Evolutionary conservation across 2,329 filamentous ascomycete species (phyloP).

Genomic region (Chrysoporthe cubensis): DNA sequence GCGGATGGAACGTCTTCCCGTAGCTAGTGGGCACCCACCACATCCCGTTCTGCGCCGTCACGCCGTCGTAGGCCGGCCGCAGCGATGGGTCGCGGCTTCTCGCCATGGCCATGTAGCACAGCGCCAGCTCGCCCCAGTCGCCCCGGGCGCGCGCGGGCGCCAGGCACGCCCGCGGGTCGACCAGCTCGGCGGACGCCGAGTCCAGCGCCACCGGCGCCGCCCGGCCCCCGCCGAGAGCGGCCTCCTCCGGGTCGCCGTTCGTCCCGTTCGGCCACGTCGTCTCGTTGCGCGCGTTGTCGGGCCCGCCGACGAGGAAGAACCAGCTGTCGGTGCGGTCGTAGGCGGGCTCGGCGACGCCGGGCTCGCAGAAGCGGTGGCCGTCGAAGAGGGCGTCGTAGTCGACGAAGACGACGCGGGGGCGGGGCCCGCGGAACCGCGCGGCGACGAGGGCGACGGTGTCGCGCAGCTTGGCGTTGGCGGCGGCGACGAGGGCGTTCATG

Average conservation of each 20-base stretch:
- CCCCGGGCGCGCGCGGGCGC: conserved; percentile 39
- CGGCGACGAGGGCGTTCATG: conserved; percentile 50
- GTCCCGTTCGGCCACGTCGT: conserved; percentile 30
- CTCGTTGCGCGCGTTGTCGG: conserved; percentile 42
- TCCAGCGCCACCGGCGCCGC: conserved; percentile 27
- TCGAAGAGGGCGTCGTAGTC: conserved; percentile 50
- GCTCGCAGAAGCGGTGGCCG: conserved; percentile 47
- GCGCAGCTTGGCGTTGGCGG: conserved; percentile 46
- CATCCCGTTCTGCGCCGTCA: conserved; percentile 42
- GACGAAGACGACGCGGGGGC: conserved; percentile 47
- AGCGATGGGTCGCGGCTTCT: conserved; percentile 42
- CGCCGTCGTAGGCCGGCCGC: conserved; percentile 34
- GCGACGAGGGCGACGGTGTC: conserved; percentile 43
- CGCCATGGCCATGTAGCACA: conserved; percentile 51
- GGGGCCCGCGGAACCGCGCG: conserved; percentile 37
- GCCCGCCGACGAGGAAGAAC: conserved; percentile 53
- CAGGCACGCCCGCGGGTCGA: conserved; percentile 44
- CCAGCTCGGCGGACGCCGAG: conserved; percentile 38
- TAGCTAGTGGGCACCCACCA: conserved; percentile 53
- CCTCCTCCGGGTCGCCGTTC: conserved; percentile 15
- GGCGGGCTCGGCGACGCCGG: conserved; percentile 45
- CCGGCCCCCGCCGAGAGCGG: neutral
- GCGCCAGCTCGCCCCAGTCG: conserved; percentile 48
- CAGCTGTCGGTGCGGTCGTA: conserved; percentile 48
- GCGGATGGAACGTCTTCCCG: conserved; percentile 51